Evolutionary conservation across 257 asterid species (phyloP), one percentile per base, ranked within the genome.

Genomic region (Gardenia jasminoides): DNA sequence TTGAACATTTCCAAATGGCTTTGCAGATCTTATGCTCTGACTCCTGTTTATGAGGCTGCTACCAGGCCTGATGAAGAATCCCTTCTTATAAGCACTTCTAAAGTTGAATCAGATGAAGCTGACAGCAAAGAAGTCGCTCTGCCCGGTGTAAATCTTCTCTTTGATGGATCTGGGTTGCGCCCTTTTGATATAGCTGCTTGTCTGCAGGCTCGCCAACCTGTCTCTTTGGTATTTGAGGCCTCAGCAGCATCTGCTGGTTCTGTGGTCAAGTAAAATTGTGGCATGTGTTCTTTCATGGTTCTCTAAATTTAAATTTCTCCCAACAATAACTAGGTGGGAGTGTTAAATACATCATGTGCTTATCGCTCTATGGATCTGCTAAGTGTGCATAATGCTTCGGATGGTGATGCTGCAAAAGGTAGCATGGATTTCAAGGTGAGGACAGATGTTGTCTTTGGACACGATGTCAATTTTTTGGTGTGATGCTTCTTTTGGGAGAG

Each of bases 181-280:
- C 98, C 99, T 71, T 96, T 93, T 52, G 99, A 96, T 78, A 93
- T 96, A 47, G 97, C 97, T 70, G 97, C 97, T 76, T 96, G 99
- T 85, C 88, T 93, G 82, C 99, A 96, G 89, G 99, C 99, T 89
- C 97, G 95, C 79, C 97, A 89, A 86, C 97, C 97, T 59, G 97
- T 91, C 56, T 87, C 92, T 79, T 89, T 96, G 84, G 91, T 96
- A 75, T 89, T 97, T 19, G 98, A 96, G 85, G 99, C 98, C 20
- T 92, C 98, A 65, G 87, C 94, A 43, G 90, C 94, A 72, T 93
- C 97, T 69, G 87, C 96, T 58, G 82, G 90, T 68, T 84, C 90
- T 86, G 85, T 89, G 61, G 88, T 79, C 79, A 86, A 86, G 82
- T 90, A 86, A 85, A 75, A 78, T 69, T 77, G 44, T 30, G 73